These are phyloP conservation scores for Trichoderma sp. DNA, from an alignment of 2,329 filamentous ascomycete genomes.

Conservation along the genomic window DNA sequence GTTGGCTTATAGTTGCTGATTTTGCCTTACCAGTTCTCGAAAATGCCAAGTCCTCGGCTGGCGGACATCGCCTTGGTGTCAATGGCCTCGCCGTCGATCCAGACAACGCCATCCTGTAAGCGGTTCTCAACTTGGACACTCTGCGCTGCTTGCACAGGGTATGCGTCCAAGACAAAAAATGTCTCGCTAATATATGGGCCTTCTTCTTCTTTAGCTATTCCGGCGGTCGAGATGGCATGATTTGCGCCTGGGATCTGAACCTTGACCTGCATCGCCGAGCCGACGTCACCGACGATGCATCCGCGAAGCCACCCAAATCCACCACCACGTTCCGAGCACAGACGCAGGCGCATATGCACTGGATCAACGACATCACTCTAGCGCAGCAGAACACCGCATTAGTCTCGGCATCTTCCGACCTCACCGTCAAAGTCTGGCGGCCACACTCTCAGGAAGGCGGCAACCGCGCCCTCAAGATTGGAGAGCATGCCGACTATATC, in stretches of 20 bases:
- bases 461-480: slow-evolving; percentile 66
- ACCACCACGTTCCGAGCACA: slow-evolving; percentile 62
- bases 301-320: slow-evolving; percentile 41
- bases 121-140: slow-evolving; percentile 24
- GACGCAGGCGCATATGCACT: slow-evolving; percentile 82
- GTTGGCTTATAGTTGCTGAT: neutral
- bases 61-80: slow-evolving; percentile 89
- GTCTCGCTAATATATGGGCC: neutral
- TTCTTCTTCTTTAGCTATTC: slow-evolving; percentile 68
- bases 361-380: slow-evolving; percentile 90
- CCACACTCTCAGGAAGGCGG: slow-evolving; percentile 65
- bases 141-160: slow-evolving; percentile 20
- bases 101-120: slow-evolving; percentile 83
- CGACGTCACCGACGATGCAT: slow-evolving; percentile 35
- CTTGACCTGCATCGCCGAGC: slow-evolving; percentile 58
- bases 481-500: slow-evolving; percentile 93
- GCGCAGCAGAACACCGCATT: slow-evolving; percentile 76
- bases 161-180: neutral
- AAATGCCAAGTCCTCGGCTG: slow-evolving; percentile 59
- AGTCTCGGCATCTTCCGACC: slow-evolving; percentile 89
- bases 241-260: slow-evolving; percentile 93
- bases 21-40: slow-evolving; percentile 52
- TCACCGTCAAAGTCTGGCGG: slow-evolving; percentile 90
- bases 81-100: slow-evolving; percentile 90
- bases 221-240: slow-evolving; percentile 88